These are phyloP conservation scores for Deinandra increscens DNA, from an alignment of 129 eudicot species.

Conservation along the genomic window DNA sequence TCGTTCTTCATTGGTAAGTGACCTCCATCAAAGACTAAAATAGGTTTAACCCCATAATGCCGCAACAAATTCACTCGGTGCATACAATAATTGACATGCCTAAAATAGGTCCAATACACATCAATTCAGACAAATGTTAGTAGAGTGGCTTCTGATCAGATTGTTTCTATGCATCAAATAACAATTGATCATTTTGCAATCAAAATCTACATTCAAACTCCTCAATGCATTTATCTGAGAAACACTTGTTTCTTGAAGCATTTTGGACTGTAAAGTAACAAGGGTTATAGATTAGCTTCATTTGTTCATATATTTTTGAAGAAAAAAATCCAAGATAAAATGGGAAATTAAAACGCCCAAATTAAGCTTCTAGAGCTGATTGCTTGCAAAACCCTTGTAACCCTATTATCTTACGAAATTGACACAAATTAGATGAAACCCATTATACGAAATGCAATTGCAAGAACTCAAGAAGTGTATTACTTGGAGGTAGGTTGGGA, in stretches of 20 bases:
- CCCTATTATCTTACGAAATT: neutral
- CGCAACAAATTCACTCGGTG: slow-evolving; percentile 92
- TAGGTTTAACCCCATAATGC: slow-evolving; percentile 82
- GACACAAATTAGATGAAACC: slow-evolving; percentile 14
- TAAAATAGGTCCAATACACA: slow-evolving; percentile 20
- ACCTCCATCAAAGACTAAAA: slow-evolving; percentile 94
- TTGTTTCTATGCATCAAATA: neutral
- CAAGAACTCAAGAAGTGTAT: neutral
- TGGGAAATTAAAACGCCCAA: neutral
- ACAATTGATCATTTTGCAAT: neutral
- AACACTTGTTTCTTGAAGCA: neutral
- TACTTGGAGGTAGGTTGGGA: slow-evolving; percentile 82
- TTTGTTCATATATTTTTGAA: neutral
- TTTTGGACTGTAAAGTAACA: neutral
- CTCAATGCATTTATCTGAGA: neutral
- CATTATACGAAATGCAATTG: slow-evolving; percentile 15
- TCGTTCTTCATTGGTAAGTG: slow-evolving; percentile 90
- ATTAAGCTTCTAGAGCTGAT: neutral
- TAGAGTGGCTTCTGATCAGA: neutral
- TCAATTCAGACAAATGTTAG: neutral
- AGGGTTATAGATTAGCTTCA: neutral
- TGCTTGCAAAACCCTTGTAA: slow-evolving; percentile 12
- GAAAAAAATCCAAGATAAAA: neutral
- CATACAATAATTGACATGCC: slow-evolving; percentile 97
- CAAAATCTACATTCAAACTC: slow-evolving; percentile 1